Evolutionary conservation across 1,139 yeast genomes (phyloP).

Genomic region (Yamadazyma dushanensis): DNA sequence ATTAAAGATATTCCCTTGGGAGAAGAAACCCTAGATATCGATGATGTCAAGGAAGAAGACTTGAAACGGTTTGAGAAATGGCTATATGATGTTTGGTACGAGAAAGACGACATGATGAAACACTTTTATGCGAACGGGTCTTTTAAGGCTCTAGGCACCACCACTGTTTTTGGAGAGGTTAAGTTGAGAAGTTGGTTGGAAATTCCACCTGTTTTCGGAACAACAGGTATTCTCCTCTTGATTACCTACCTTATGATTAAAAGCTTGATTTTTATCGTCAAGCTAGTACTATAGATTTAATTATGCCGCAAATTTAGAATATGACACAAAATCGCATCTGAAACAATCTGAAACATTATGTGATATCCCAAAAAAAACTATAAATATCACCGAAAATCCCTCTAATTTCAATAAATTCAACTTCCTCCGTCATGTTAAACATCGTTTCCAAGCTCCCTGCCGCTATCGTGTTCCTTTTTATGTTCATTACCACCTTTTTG

Average conservation of each 20-base stretch:
- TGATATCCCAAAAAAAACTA: slow-evolving; percentile 1
- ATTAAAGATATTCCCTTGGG: slow-evolving; percentile 69
- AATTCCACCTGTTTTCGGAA: slow-evolving; percentile 19
- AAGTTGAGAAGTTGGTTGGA: slow-evolving; percentile 25
- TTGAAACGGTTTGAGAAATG: slow-evolving; percentile 63
- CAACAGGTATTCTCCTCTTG: slow-evolving; percentile 5
- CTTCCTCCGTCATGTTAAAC: slow-evolving; percentile 5
- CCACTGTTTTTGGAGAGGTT: slow-evolving; percentile 30
- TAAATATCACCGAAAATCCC: too few species aligned
- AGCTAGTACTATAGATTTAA: background rate
- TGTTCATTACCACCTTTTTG: slow-evolving; percentile 40
- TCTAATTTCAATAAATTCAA: too few species aligned
- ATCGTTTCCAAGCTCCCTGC: slow-evolving; percentile 13
- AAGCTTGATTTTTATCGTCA: background rate
- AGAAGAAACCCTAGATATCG: slow-evolving; percentile 44
- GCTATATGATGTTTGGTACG: slow-evolving; percentile 74
- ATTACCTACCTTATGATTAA: background rate
- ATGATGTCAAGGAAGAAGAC: slow-evolving; percentile 44
- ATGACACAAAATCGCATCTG: slow-evolving; percentile 1
- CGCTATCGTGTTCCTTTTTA: slow-evolving; percentile 20
- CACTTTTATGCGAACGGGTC: slow-evolving; percentile 58
- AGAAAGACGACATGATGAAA: slow-evolving; percentile 71
- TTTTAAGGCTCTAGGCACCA: slow-evolving; percentile 34
- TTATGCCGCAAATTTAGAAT: background rate
- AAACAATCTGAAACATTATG: background rate